These are phyloP conservation scores for Xylaria intraflava DNA, from an alignment of 495 filamentous ascomycete genomes.

Conservation along the genomic window DNA sequence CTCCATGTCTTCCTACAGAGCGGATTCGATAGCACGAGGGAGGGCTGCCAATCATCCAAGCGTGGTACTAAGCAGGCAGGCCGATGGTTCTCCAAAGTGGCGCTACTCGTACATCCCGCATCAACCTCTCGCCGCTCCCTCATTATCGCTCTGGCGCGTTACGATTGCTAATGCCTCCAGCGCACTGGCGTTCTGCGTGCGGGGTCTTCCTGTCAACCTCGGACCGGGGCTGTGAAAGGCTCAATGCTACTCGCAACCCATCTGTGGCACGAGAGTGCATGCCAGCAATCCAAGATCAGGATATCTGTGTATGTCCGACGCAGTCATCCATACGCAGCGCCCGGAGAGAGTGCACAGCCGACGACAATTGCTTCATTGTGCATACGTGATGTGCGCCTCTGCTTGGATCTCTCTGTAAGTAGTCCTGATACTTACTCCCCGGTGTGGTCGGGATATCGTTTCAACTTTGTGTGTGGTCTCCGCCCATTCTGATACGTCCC, in stretches of 20 bases:
- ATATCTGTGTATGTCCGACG: background rate
- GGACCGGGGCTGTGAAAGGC: background rate
- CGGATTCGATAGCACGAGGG: background rate
- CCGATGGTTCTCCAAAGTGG: background rate
- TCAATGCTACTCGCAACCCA: background rate
- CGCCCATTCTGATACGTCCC: no score
- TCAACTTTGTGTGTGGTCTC: no score
- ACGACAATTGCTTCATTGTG: no score
- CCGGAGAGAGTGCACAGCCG: no score
- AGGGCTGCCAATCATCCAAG: background rate
- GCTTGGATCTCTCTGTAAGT: no score
- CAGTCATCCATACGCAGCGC: no score
- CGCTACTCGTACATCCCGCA: background rate
- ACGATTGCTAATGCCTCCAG: background rate
- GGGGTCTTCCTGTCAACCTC: background rate
- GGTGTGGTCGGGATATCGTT: no score
- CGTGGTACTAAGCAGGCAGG: background rate
- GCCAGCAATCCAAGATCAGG: background rate
- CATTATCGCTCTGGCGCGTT: background rate
- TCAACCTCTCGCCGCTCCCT: background rate
- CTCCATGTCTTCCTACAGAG: no score
- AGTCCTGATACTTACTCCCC: no score
- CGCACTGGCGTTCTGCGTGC: background rate
- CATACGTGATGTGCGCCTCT: no score
- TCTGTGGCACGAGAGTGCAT: background rate